Evolutionary conservation across 2,329 filamentous ascomycete species (phyloP).

Genomic region (Calonectria naviculata): DNA sequence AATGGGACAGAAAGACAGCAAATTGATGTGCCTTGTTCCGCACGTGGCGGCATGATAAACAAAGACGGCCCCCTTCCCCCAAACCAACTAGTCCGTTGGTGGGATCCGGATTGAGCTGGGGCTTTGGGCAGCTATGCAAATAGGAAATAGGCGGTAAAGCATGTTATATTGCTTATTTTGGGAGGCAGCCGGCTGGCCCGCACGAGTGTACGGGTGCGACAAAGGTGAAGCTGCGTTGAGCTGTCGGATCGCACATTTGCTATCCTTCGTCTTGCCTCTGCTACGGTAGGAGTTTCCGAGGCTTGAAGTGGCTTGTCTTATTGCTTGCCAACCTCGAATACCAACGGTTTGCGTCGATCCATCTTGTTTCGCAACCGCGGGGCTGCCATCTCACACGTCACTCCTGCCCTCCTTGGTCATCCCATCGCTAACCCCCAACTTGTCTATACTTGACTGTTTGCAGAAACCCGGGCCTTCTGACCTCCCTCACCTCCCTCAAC

Average conservation of each 20-base stretch:
- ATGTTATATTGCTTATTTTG: not conserved
- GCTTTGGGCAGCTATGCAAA: not conserved
- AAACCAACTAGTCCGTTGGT: not conserved
- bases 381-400: constrained; percentile 12
- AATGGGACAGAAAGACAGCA: not conserved
- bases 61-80: not conserved
- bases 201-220: not conserved
- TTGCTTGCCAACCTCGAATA: not conserved
- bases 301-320: not conserved
- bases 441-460: too few relatives aligned
- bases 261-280: not conserved
- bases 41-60: constrained; percentile 10
- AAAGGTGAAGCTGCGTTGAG: not conserved
- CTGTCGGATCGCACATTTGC: not conserved
- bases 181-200: not conserved
- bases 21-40: not conserved
- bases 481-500: constrained; percentile 9
- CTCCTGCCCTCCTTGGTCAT: not conserved
- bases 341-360: not conserved
- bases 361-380: not conserved
- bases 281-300: not conserved
- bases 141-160: not conserved
- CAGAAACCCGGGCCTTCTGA: not conserved
- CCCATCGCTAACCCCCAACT: not conserved
- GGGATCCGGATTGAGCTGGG: not conserved